Base-by-base conservation (phyloP, 2,329 filamentous ascomycete genomes). In the Apiospora koreana region DNA sequence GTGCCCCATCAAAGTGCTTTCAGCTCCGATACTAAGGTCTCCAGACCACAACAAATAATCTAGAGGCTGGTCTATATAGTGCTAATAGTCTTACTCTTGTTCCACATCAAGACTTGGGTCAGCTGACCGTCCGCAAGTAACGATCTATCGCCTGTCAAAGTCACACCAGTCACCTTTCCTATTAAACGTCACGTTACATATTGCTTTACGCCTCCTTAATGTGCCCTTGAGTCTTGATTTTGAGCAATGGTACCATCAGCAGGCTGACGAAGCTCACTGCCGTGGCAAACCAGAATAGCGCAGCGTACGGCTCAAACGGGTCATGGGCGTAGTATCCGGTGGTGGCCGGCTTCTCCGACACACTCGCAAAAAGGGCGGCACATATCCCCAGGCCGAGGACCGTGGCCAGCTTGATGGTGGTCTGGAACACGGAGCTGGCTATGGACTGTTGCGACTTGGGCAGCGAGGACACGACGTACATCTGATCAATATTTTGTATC, bases 391-490 rank as follows among this genome's bases (percentile, higher is more conserved):
- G 84, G 3, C 86, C 86, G 0, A 90, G 77, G 0, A 87, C 87
- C 69, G 83, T 83, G 71, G 83, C 86, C 1, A 90, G 80, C 71
- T 87, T 85, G 25, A 84, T 86, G 21, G 87, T 82, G 0, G 88
- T 90, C 75, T 90, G 88, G 72, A 91, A 86, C 35, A 91, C 85
- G 1, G 87, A 87, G 7, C 89, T 88, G 0, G 87, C 88, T 23
- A 90, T 85, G 1, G 86, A 88, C 73, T 91, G 87, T 71, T 88
- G 85, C 8, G 83, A 80, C 1, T 79, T 74, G 1, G 88, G 86
- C 70, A 91, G 84, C 0, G 86, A 86, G 0, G 85, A 88, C 81
- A 89, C 86, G 71, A 91, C 88, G 72, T 91, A 91, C 83, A 91
- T 88, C 82, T 91, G 2, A 18, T 1, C 3, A 3, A 7, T 14